These are phyloP conservation scores for Dryas alaskensis DNA, from an alignment of 306 rosid genomes.

Conservation along the genomic window DNA sequence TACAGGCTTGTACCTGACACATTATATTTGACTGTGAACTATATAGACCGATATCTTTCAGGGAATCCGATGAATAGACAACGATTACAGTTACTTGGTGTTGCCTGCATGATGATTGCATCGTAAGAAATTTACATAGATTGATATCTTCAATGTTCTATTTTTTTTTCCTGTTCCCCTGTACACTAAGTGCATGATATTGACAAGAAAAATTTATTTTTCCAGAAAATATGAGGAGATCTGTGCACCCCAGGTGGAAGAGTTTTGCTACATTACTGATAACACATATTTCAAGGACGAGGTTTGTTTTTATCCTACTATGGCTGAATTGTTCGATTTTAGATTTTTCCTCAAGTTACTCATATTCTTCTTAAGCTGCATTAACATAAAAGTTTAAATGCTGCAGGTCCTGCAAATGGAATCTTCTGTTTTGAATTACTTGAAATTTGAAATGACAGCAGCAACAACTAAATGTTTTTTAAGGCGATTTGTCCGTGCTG, in stretches of 20 bases:
- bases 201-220: conserved; percentile 23
- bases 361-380: background rate
- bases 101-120: conserved; percentile 99
- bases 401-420: conserved; percentile 90
- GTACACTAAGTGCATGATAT: background rate
- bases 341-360: background rate
- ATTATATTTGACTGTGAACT: conserved; percentile 84
- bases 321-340: conserved; percentile 6
- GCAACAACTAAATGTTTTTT: conserved; percentile 86
- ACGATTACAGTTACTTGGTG: conserved; percentile 83
- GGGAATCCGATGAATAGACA: conserved; percentile 89
- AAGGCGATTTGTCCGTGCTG: conserved; percentile 89
- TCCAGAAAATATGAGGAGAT: conserved; percentile 93
- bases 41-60: conserved; percentile 87
- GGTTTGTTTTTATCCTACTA: conserved; percentile 38
- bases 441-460: conserved; percentile 96
- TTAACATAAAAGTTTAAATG: conserved; percentile 13
- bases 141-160: background rate
- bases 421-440: conserved; percentile 78
- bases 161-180: background rate
- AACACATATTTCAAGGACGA: conserved; percentile 94
- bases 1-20: conserved; percentile 96
- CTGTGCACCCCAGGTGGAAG: conserved; percentile 99
- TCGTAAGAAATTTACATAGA: conserved; percentile 54
- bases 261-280: conserved; percentile 91